Conservation (phyloP, 1,284 basidiomycete genomes). For the Ganoderma lingzhi region DNA sequence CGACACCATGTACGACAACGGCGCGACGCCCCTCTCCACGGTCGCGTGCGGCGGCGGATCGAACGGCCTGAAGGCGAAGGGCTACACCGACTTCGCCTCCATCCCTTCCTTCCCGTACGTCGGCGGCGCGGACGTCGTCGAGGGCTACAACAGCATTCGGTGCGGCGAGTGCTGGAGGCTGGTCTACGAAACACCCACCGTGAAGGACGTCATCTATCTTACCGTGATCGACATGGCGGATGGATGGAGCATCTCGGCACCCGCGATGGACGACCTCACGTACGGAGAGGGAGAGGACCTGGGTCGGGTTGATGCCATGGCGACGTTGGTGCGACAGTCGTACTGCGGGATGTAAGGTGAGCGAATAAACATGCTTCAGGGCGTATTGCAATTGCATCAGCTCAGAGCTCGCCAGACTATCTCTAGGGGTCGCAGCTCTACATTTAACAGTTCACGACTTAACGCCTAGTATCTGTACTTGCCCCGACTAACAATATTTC, state of each 20-base stretch:
- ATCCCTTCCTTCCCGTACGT: constrained; percentile 57
- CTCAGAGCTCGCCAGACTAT: too few species aligned
- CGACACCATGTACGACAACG: constrained; percentile 51
- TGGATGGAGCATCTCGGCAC: constrained; percentile 49
- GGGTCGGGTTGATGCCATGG: constrained; percentile 34
- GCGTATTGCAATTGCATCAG: neutral
- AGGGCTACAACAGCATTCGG: constrained; percentile 46
- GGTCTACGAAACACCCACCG: constrained; percentile 41
- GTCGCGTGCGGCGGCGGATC: constrained; percentile 57
- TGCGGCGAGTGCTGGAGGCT: constrained; percentile 57
- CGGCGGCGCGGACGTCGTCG: constrained; percentile 51
- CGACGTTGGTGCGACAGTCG: constrained; percentile 13
- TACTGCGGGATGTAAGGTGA: constrained; percentile 8
- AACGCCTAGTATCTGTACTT: too few species aligned
- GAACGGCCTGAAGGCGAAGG: constrained; percentile 49
- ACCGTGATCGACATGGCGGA: constrained; percentile 49
- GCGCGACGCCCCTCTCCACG: constrained; percentile 38
- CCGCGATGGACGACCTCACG: constrained; percentile 40
- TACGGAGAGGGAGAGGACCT: constrained; percentile 28
- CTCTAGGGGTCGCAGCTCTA: too few species aligned
- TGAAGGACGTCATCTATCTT: constrained; percentile 44
- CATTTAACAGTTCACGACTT: too few species aligned
- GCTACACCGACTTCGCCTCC: constrained; percentile 52
- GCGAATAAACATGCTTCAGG: neutral
- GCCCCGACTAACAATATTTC: too few species aligned